Evolutionary conservation across 2,329 filamentous ascomycete genomes (phyloP).

Genomic region (Trichoderma endophyticum): DNA sequence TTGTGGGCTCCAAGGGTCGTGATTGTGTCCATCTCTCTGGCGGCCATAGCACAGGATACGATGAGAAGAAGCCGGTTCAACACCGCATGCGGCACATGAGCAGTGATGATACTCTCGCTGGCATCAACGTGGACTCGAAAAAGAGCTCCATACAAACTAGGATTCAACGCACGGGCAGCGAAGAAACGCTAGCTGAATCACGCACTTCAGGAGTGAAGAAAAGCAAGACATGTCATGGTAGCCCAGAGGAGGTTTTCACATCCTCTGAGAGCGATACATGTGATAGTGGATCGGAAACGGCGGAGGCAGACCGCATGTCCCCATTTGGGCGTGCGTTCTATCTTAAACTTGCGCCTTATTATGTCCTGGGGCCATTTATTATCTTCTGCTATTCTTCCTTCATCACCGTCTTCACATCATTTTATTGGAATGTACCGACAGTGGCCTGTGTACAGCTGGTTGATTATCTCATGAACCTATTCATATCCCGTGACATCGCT

Average conservation of each 20-base stretch:
- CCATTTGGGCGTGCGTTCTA: conserved; percentile 58
- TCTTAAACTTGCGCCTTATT: conserved; percentile 47
- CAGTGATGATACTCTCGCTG: conserved; percentile 26
- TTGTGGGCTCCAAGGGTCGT: conserved; percentile 51
- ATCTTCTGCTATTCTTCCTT: conserved; percentile 51
- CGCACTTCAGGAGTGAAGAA: conserved; percentile 9
- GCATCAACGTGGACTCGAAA: neutral
- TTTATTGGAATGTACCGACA: conserved; percentile 51
- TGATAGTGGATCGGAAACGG: neutral
- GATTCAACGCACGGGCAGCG: conserved; percentile 4
- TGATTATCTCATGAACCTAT: conserved; percentile 31
- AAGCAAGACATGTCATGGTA: neutral
- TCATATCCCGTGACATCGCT: conserved; percentile 25
- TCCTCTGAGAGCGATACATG: conserved; percentile 24
- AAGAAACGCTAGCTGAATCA: conserved; percentile 19
- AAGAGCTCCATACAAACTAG: neutral
- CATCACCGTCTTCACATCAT: conserved; percentile 43
- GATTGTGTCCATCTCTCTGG: conserved; percentile 44
- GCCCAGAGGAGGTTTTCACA: conserved; percentile 5
- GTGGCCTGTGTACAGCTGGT: conserved; percentile 48
- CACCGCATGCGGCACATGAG: conserved; percentile 24
- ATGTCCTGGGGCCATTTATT: conserved; percentile 44
- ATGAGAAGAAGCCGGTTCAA: conserved; percentile 8
- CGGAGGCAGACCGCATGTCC: conserved; percentile 25
- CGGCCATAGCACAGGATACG: conserved; percentile 18